Evolutionary conservation across 2,329 filamentous ascomycete species (phyloP).

Genomic region (Exophiala aquamarina): DNA sequence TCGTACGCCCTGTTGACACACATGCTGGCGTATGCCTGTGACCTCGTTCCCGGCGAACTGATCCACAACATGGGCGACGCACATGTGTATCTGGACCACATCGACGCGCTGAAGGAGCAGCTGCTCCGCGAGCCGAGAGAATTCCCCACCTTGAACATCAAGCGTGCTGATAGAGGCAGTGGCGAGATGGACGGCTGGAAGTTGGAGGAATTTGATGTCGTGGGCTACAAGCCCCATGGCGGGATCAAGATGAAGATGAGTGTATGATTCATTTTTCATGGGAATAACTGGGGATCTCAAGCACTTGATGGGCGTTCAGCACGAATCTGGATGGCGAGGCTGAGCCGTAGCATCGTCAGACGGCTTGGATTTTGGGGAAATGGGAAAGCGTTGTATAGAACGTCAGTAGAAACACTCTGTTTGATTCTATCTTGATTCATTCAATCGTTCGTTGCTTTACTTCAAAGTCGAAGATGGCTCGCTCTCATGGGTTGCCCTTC

Average conservation of each 20-base stretch:
- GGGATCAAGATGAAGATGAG: slow-evolving; percentile 98
- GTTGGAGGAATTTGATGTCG: slow-evolving; percentile 80
- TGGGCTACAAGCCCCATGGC: slow-evolving; percentile 89
- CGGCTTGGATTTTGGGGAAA: too few relatives aligned
- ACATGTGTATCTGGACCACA: slow-evolving; percentile 93
- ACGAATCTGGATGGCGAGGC: too few relatives aligned
- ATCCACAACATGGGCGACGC: slow-evolving; percentile 97
- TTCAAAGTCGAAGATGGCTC: too few relatives aligned
- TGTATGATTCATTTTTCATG: slow-evolving; percentile 66
- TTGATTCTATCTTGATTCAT: too few relatives aligned
- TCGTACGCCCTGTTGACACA: slow-evolving; percentile 91
- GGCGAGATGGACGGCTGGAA: slow-evolving; percentile 95
- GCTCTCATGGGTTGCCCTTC: too few relatives aligned
- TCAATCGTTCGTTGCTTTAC: too few relatives aligned
- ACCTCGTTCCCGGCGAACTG: slow-evolving; percentile 79
- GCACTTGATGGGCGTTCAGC: too few relatives aligned
- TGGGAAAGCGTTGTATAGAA: too few relatives aligned
- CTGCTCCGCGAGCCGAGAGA: slow-evolving; percentile 74
- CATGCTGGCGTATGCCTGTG: slow-evolving; percentile 87
- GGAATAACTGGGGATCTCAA: too few relatives aligned
- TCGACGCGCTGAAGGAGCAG: slow-evolving; percentile 81
- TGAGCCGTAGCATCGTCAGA: too few relatives aligned
- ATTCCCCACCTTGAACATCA: slow-evolving; percentile 78
- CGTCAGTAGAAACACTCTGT: too few relatives aligned
- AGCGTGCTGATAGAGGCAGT: slow-evolving; percentile 64